Conservation (phyloP, 2,329 filamentous ascomycete genomes). For the Ascochyta lentis region DNA sequence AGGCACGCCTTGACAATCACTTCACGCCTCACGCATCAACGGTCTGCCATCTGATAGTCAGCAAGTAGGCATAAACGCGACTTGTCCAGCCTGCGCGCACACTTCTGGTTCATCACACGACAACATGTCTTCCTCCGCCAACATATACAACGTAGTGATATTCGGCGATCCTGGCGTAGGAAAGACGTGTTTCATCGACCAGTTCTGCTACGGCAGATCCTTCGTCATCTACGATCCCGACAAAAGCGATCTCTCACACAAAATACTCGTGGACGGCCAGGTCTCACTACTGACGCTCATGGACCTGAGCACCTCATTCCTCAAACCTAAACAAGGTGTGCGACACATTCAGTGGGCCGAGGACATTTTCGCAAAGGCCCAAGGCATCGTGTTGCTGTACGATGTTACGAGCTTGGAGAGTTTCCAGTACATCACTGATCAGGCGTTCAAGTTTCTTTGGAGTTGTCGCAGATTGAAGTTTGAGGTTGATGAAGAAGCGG, state of each 20-base stretch:
- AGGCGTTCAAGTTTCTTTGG: constrained; percentile 28
- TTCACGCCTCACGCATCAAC: neutral
- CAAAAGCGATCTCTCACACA: neutral
- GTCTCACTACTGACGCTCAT: constrained; percentile 18
- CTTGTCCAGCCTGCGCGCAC: neutral
- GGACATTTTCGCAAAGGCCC: constrained; percentile 14
- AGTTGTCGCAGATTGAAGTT: constrained; percentile 6
- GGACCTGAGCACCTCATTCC: constrained; percentile 31
- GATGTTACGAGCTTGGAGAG: constrained; percentile 31
- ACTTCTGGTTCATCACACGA: neutral
- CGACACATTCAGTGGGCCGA: constrained; percentile 11
- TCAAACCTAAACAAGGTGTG: constrained; percentile 7
- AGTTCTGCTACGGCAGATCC: constrained; percentile 17
- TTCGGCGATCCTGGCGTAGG: constrained; percentile 29
- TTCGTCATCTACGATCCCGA: constrained; percentile 22
- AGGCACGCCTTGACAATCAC: constrained; percentile 7
- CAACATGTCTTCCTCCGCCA: neutral
- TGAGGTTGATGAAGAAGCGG: neutral
- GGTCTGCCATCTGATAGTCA: neutral
- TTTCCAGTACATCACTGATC: constrained; percentile 29
- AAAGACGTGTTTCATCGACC: constrained; percentile 31
- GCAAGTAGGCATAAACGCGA: neutral
- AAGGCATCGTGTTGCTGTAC: constrained; percentile 40
- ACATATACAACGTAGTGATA: constrained; percentile 13
- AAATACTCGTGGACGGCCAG: constrained; percentile 17